Conservation (phyloP, 2,329 filamentous ascomycete genomes). For the Aspergillus pseudonomiae region DNA sequence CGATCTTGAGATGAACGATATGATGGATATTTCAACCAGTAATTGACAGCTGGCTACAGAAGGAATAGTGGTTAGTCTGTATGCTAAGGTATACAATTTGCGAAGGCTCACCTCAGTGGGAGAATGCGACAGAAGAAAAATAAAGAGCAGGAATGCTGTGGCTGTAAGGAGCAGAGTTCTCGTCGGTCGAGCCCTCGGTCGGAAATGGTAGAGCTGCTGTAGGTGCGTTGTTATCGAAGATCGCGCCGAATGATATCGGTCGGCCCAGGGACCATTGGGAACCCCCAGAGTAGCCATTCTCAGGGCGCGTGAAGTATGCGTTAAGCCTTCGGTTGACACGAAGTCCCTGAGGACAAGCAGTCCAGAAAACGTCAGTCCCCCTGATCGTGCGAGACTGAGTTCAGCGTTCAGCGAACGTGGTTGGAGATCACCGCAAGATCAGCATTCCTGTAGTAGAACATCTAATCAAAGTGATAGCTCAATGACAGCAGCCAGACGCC, state of each 20-base stretch:
- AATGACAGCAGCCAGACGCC: constrained; percentile 12
- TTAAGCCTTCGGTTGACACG: background rate
- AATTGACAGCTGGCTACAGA: constrained; percentile 29
- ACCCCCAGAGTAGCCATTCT: constrained; percentile 32
- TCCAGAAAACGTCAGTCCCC: constrained; percentile 1
- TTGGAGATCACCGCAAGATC: constrained; percentile 9
- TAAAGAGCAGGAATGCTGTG: constrained; percentile 27
- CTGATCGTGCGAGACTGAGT: constrained; percentile 4
- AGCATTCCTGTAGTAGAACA: constrained; percentile 18
- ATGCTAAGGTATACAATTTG: background rate
- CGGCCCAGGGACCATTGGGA: constrained; percentile 26
- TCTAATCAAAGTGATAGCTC: constrained; percentile 4
- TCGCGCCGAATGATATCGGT: constrained; percentile 27
- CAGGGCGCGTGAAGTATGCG: constrained; percentile 7
- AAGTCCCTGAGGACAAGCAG: background rate
- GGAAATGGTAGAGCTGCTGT: constrained; percentile 30
- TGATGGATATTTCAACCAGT: constrained; percentile 39
- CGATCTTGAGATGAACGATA: constrained; percentile 31
- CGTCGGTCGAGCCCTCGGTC: constrained; percentile 30
- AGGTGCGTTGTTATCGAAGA: constrained; percentile 25
- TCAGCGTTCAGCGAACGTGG: constrained; percentile 6
- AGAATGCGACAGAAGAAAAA: constrained; percentile 25
- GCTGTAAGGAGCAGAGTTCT: constrained; percentile 26
- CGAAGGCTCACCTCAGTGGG: constrained; percentile 20
- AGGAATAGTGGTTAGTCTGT: constrained; percentile 7